Base-by-base conservation (phyloP, 257 asterid genomes). In the Solanum phureja region DNA sequence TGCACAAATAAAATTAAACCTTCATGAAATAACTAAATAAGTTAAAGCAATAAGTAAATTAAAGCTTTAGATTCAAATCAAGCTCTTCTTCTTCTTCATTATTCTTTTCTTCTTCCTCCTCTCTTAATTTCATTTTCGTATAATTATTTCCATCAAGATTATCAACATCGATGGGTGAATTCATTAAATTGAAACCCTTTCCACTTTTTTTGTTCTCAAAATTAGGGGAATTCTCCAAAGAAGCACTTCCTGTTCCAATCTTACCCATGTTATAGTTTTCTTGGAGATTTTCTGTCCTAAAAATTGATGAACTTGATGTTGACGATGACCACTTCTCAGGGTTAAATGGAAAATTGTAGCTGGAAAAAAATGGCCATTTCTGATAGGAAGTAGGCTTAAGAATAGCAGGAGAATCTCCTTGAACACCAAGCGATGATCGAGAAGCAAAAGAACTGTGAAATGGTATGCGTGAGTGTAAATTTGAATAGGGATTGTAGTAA, bases 371-470 rank as follows among this genome's bases (percentile, higher is more conserved):
- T 21, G 91, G n/a, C 93, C 90, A 90, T 1, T 89, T 90, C 23
- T 83, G 75, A 37, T 89, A 90, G 13, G 92, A 38, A 13, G 40
- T 31, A 69, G 38, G 75, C 79, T 94, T 91, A 18, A 90, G 95
- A 49, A 90, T 88, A 88, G 90, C 87, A 4, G 93, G 90, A 13
- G 62, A 42, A n/a, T 91, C 92, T 0, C 89, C 7, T 89, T 92
- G 90, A 44, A 93, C 89, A 23, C 94, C 96, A 19, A 90, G 92
- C 6, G 92, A 73, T 86, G 84, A 13, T 77, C 37, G 7, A 40
- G 91, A 90, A 56, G 84, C 89, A 44, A 75, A 91, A 44, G 91
- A 11, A 6, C 92, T 85, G 23, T 89, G 89, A 11, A 62, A 84
- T 12, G 95, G 93, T 27, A 86, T 3, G 11, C 88, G 95, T 11